Percentiles rank a stretch among this genome's conserved stretches.
Evolutionary conservation across 768 basidiomycete species (phyloP).

Genomic region (Leccinum broughii): DNA sequence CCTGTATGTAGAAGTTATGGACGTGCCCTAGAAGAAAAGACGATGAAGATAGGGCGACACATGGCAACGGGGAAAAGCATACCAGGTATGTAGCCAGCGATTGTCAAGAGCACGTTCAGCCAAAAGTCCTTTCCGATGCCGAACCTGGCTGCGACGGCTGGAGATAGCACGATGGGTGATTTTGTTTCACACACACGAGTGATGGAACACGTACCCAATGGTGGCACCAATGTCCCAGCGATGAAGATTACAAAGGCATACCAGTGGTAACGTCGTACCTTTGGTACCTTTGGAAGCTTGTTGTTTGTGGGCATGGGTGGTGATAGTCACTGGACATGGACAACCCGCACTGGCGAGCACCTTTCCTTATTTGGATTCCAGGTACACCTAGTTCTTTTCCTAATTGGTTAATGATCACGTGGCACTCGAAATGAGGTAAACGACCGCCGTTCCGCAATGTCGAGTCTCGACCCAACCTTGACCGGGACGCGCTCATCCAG

Average conservation of each 20-base stretch:
- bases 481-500: constrained; percentile 24
- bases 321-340: constrained; percentile 8
- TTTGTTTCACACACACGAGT: background rate
- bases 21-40: constrained; percentile 59
- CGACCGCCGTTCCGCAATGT: constrained; percentile 8
- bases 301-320: constrained; percentile 34
- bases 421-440: constrained; percentile 31
- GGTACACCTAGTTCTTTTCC: constrained; percentile 7
- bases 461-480: constrained; percentile 11
- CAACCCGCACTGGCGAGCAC: background rate
- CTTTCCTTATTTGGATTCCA: constrained; percentile 11
- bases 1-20: constrained; percentile 94
- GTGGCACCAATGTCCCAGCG: constrained; percentile 87
- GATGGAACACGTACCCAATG: constrained; percentile 61
- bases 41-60: constrained; percentile 4
- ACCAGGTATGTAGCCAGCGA: constrained; percentile 92
- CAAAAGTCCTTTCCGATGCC: constrained; percentile 91
- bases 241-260: constrained; percentile 82
- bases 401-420: constrained; percentile 19
- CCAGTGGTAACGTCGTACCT: constrained; percentile 67
- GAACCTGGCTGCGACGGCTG: constrained; percentile 92
- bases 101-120: constrained; percentile 84
- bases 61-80: constrained; percentile 13
- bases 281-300: constrained; percentile 63
- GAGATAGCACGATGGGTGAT: constrained; percentile 6